Base-by-base conservation (phyloP, 805 yeast genomes). In the Saccharomycopsis fibuligera region DNA sequence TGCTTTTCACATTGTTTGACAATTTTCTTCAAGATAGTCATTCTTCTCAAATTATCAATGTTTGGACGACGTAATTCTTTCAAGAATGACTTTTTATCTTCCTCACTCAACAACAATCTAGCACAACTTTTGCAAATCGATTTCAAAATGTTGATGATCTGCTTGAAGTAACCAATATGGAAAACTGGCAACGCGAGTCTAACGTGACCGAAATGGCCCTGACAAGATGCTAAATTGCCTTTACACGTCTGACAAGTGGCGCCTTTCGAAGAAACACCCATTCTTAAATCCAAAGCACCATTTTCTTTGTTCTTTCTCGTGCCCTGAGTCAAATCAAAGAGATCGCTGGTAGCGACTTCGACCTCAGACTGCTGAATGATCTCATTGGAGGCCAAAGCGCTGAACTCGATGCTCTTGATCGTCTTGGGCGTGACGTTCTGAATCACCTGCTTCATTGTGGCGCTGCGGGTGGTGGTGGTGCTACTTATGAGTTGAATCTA, bases 171-270 rank as follows among this genome's bases (percentile, higher is more conserved):
- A 17, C 99, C 99, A 41, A 93, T 93, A 62, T 93, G 99, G 69
- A 91, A 93, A 12, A 90, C 98, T 1, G 99, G 99, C 40, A 93
- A 70, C 0, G 98, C 96, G 45, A 93, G 74, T 59, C 87, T 79
- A 55, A 93, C 78, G 61, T 95, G 96, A 37, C 99, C 99, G 64
- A 93, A 93, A 68, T 93, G 99, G 50, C 99, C 99, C 68, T 91
- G 97, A 65, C 99, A 93, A 1, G 96, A 78, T 0, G 96, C 96
- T 55, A 93, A 69, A 57, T 81, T 80, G 2, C 98, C 98, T 58
- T 80, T 87, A 68, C 99, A 93, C 0, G 98, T 95, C 12, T 77
- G 64, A 71, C 99, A 93, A 62, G 85, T 95, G 14, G 79, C 70
- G n/a, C 83, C 67, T 57, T 87, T 89, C 46, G 93, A 80, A 4